A percentile compares a stretch with the other conserved stretches of the same genome.
Evolutionary conservation across 2,329 filamentous ascomycete genomes (phyloP).

Genomic region (Colletotrichum ledebouriae): DNA sequence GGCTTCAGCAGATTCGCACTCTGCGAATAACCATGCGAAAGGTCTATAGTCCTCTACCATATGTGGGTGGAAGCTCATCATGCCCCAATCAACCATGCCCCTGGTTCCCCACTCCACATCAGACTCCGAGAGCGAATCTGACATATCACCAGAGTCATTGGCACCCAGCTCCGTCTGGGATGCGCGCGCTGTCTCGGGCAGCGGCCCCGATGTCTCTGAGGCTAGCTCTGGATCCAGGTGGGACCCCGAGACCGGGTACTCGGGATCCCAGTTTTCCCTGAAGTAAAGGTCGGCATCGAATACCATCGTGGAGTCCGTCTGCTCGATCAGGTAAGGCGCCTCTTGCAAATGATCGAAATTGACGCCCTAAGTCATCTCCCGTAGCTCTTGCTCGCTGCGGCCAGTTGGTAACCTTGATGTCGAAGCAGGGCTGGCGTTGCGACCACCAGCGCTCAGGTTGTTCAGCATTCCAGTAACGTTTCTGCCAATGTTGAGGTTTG

Average conservation of each 20-base stretch:
- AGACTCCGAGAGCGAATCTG: conserved; percentile 12
- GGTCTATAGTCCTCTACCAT: background rate
- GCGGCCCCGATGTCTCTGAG: too few species aligned
- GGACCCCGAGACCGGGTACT: conserved; percentile 1
- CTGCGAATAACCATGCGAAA: background rate
- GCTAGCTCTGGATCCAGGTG: too few species aligned
- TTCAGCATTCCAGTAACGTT: conserved; percentile 60
- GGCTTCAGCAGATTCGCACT: background rate
- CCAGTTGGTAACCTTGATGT: conserved; percentile 35
- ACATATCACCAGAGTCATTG: background rate
- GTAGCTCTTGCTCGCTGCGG: conserved; percentile 58
- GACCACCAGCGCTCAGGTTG: conserved; percentile 47
- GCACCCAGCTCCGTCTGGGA: background rate
- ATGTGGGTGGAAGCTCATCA: conserved; percentile 22
- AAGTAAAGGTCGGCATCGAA: conserved; percentile 20
- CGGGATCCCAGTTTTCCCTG: conserved; percentile 25
- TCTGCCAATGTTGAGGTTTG: conserved; percentile 63
- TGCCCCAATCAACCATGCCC: conserved; percentile 23
- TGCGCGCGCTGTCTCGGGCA: background rate
- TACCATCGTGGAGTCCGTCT: conserved; percentile 15
- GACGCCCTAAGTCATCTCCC: conserved; percentile 62
- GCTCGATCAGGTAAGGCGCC: conserved; percentile 48
- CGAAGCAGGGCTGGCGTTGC: conserved; percentile 45
- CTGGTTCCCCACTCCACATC: conserved; percentile 22
- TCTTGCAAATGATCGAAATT: conserved; percentile 50